Conservation (phyloP, 1,284 basidiomycete species). For the Cutaneotrichosporon dermatis region DNA sequence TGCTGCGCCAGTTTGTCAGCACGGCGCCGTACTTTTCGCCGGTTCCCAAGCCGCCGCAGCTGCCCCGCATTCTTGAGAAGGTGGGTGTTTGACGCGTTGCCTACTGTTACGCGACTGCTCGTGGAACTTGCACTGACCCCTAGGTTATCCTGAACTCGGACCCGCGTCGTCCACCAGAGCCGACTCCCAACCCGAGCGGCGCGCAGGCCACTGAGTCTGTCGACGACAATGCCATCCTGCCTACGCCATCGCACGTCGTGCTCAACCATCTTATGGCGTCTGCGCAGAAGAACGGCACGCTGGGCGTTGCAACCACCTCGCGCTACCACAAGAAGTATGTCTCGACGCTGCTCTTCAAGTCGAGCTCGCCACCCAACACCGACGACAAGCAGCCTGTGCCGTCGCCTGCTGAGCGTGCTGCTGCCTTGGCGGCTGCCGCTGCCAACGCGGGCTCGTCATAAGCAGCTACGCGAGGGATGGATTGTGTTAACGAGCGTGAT, state of each 20-base stretch:
- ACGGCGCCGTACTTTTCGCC: constrained; percentile 47
- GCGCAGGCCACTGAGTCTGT: constrained; percentile 30
- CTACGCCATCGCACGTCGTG: constrained; percentile 68
- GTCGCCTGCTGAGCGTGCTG: neutral
- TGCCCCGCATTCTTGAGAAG: constrained; percentile 75
- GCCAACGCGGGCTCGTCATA: neutral
- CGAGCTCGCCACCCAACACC: constrained; percentile 2
- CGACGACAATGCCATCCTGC: constrained; percentile 89
- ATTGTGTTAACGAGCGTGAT: constrained; percentile 46
- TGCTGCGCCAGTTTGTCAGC: constrained; percentile 17
- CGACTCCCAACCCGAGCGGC: constrained; percentile 22
- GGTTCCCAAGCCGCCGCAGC: constrained; percentile 72
- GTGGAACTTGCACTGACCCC: neutral
- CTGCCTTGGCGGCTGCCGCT: neutral
- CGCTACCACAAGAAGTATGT: constrained; percentile 88
- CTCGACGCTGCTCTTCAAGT: constrained; percentile 53
- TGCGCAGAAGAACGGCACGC: constrained; percentile 81
- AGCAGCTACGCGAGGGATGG: neutral
- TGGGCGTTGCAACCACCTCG: constrained; percentile 90
- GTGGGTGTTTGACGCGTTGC: neutral
- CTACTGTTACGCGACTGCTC: too few relatives aligned
- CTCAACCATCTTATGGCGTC: constrained; percentile 86
- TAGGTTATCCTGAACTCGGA: constrained; percentile 77
- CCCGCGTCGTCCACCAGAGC: constrained; percentile 31
- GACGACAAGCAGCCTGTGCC: constrained; percentile 1